Evolutionary conservation across 23 red algal species (phyloP), one percentile per base, ranked within the genome.

Genomic region (Gracilaria caudata): DNA sequence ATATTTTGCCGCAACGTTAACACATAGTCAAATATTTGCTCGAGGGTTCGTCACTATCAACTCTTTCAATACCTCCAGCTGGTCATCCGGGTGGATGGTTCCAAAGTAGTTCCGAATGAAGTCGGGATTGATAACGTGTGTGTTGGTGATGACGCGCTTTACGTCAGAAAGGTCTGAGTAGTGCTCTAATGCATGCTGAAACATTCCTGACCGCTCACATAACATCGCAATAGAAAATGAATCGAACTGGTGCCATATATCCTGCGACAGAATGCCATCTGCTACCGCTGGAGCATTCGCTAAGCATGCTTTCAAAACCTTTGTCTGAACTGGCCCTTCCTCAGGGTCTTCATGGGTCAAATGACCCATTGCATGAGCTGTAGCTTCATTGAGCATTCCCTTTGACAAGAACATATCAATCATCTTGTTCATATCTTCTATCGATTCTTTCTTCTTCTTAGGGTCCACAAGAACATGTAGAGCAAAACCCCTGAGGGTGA

Each of bases 171-270:
- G 56, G 63, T 95, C 89, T 28, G 80, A 86, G 65, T 93, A 95
- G 41, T 92, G 80, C 70, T 99, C 92, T 44, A 99, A 83, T 36
- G 97, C 97, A 76, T 94, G 97, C 60, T 99, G 97, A 87, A 90
- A 93, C 20, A 95, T 75, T 44, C 97, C 97, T 0, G 83, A 80
- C 32, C 97, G 61, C 79, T 99, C 97, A 66, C 97, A 99, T 7
- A 95, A 79, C 78, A 94, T 94, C 1, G 93, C 97, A 68, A 99
- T 79, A 12, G 79, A 41, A 64, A 77, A 86, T 2, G 82, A 55
- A 53, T 99, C 97, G 93, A 94, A 99, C 51, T 95, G 90, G 35
- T 94, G 89, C 79, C 88, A 99, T 54, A 99, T 95, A 40, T 99
- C 92, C 71, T 99, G 97, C 19, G 90, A 89, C 26, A 99, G 73